Evolutionary conservation across 768 basidiomycete species (phyloP).

Genomic region (Podaxis sp.): DNA sequence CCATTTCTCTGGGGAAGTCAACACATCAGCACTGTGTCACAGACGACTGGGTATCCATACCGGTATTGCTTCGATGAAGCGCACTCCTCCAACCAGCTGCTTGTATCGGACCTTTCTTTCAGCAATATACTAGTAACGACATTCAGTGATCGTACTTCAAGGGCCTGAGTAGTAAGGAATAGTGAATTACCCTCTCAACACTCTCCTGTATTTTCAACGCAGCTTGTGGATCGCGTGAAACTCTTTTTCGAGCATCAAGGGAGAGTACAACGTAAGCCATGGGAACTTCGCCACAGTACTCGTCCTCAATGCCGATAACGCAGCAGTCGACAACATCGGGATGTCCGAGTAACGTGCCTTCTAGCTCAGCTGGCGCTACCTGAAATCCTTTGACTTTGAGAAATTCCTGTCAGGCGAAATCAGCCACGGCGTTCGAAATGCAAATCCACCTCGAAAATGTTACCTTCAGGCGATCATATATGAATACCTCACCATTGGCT

Average conservation of each 20-base stretch:
- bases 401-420: conserved; percentile 40
- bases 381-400: conserved; percentile 67
- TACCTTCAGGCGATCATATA: conserved; percentile 59
- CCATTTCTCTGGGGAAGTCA: conserved; percentile 39
- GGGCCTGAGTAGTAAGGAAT: background rate
- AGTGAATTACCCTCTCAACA: conserved; percentile 36
- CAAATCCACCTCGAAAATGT: background rate
- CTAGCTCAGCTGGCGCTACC: conserved; percentile 49
- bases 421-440: background rate
- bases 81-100: conserved; percentile 40
- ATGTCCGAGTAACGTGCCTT: conserved; percentile 44
- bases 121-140: conserved; percentile 45
- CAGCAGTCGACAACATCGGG: conserved; percentile 55
- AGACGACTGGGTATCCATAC: conserved; percentile 13
- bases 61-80: conserved; percentile 29
- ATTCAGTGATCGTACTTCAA: too few species aligned
- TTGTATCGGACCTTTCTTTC: conserved; percentile 47
- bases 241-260: conserved; percentile 28
- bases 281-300: conserved; percentile 61
- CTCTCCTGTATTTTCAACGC: conserved; percentile 29
- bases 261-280: conserved; percentile 57
- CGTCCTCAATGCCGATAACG: conserved; percentile 58
- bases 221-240: conserved; percentile 21
- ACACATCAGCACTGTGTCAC: background rate
- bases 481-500: conserved; percentile 47